phyloP scores from a whole-genome alignment of 1,284 basidiomycete species.

The Dichomitus squalens region DNA sequence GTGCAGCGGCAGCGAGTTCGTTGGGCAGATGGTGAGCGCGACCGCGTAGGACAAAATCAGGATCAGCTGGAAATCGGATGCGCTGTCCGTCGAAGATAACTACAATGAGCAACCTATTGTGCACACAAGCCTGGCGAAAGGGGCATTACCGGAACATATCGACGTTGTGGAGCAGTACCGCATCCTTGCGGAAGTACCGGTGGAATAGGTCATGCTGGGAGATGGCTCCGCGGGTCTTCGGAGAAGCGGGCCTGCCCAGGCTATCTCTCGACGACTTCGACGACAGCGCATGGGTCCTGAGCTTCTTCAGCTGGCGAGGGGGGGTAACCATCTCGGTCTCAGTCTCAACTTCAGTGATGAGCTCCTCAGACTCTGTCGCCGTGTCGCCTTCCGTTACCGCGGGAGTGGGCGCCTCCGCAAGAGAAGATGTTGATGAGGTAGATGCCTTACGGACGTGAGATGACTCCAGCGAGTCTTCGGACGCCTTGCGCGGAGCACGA shows the following conservation, averaged over 20 bases:
- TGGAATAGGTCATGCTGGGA: conserved; percentile 90
- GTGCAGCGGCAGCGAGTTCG: conserved; percentile 58
- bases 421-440: conserved; percentile 19
- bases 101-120: not conserved
- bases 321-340: not conserved
- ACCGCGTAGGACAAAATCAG: conserved; percentile 37
- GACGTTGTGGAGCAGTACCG: conserved; percentile 79
- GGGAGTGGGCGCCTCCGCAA: conserved; percentile 53
- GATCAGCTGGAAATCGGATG: conserved; percentile 69
- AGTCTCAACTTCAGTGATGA: conserved; percentile 47
- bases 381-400: conserved; percentile 74
- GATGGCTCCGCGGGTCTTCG: conserved; percentile 24
- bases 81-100: conserved; percentile 39
- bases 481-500: conserved; percentile 12
- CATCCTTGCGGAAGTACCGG: conserved; percentile 90
- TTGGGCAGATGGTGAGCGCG: conserved; percentile 38
- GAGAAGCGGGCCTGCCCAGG: not conserved
- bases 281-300: conserved; percentile 8
- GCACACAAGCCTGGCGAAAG: conserved; percentile 5
- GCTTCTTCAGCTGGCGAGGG: not conserved
- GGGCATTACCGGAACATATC: conserved; percentile 78
- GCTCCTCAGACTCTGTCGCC: conserved; percentile 61
- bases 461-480: conserved; percentile 11
- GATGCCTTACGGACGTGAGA: conserved; percentile 25
- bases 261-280: conserved; percentile 9